Conservation (phyloP, 148 eudicot species). For the Pharnaceum exiguum region DNA sequence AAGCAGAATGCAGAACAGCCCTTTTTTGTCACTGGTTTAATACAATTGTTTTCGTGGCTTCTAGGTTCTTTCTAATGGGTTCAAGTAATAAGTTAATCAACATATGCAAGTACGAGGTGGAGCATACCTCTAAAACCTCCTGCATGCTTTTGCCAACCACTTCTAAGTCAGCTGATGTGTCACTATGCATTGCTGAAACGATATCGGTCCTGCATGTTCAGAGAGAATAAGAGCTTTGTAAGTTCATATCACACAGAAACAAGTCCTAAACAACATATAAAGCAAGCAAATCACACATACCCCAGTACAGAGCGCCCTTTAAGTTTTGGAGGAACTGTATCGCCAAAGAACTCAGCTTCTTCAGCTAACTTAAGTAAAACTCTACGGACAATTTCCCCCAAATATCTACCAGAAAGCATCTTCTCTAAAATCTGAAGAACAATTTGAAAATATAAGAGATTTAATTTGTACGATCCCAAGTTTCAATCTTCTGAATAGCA, state of each 20-base stretch:
- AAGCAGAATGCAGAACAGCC: no score
- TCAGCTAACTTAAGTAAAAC: constrained; percentile 56
- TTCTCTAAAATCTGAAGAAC: constrained; percentile 66
- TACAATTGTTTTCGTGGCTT: no score
- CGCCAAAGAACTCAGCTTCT: constrained; percentile 75
- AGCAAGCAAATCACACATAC: constrained; percentile 19
- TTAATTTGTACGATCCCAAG: not conserved
- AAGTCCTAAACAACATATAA: not conserved
- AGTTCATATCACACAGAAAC: not conserved
- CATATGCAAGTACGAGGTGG: no score
- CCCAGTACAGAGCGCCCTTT: constrained; percentile 41
- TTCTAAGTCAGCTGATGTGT: constrained; percentile 57
- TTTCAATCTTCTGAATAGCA: not conserved
- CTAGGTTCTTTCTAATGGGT: no score
- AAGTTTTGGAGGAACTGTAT: constrained; percentile 53
- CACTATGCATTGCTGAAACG: constrained; percentile 74
- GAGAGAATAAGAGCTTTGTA: not conserved
- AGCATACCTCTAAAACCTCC: constrained; percentile 48
- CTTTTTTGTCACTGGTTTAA: no score
- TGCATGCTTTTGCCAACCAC: constrained; percentile 46
- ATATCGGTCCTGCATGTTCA: constrained; percentile 50
- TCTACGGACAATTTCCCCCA: constrained; percentile 84
- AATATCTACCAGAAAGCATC: constrained; percentile 81
- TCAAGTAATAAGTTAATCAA: no score
- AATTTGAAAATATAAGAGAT: not conserved